phyloP scores from a whole-genome alignment of 2,329 filamentous ascomycete genomes.

The Ophiostoma montium region DNA sequence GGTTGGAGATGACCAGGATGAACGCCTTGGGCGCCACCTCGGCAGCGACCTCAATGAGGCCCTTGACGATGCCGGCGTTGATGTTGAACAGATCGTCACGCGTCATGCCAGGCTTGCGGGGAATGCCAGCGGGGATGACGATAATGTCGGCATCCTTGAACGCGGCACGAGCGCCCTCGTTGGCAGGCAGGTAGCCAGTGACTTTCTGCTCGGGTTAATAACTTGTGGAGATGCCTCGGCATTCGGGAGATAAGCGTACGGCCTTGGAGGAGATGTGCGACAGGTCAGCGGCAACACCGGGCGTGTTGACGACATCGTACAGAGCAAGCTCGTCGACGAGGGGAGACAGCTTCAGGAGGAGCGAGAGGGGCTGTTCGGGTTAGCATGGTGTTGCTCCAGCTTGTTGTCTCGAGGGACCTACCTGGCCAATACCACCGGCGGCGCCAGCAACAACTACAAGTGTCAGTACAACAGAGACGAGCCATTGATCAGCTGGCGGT shows the following conservation, averaged over 20 bases:
- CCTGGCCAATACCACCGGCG: conserved; percentile 97
- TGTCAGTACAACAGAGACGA: not conserved
- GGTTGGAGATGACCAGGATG: conserved; percentile 96
- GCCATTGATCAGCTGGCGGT: no score
- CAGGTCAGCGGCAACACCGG: conserved; percentile 88
- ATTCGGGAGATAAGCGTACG: conserved; percentile 28
- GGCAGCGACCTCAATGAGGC: conserved; percentile 75
- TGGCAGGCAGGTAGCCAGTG: conserved; percentile 73
- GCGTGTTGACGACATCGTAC: conserved; percentile 99
- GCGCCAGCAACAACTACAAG: conserved; percentile 72
- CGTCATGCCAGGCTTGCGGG: conserved; percentile 98
- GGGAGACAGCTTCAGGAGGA: conserved; percentile 83
- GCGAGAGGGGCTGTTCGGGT: conserved; percentile 64
- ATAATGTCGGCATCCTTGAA: conserved; percentile 91
- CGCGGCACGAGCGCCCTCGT: conserved; percentile 73
- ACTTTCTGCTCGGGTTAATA: conserved; percentile 45
- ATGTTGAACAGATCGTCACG: conserved; percentile 99
- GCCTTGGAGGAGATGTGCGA: conserved; percentile 93
- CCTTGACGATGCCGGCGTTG: conserved; percentile 96
- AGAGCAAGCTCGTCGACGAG: conserved; percentile 85
- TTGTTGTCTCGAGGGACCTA: conserved; percentile 26
- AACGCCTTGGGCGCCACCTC: conserved; percentile 85
- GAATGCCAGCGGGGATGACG: conserved; percentile 95
- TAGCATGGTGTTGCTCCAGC: not conserved
- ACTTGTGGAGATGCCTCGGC: conserved; percentile 2